Evolutionary conservation across 2,329 filamentous ascomycete genomes (phyloP), one percentile per base, ranked within the genome.

Genomic region (Fusarium phyllophilum): DNA sequence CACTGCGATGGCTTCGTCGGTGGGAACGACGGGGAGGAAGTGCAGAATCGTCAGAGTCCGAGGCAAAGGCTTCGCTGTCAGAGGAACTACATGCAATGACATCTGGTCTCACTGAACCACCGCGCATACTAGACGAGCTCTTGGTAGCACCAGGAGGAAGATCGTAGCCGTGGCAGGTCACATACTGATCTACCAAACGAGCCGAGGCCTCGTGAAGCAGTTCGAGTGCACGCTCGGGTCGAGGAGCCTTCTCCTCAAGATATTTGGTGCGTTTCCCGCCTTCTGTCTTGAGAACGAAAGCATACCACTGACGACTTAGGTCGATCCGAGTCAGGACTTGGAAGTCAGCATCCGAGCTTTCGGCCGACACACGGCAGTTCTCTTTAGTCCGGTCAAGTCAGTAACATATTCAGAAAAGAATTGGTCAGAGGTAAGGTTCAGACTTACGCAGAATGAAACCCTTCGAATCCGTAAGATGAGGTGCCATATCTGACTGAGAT

Each of bases 141-240:
- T 66, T 71, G 55, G 56, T 65, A 42, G 69, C 45, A 33, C 63
- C 61, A 14, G 75, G 73, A 29, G 71, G 65, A 18, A 75, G 69
- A 31, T 72, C 78, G 56, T 81, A 84, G 52, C 83, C 83, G 52
- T 82, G 79, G 31, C 75, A 75, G n/a, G 66, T 45, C 60, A 83
- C 78, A 72, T 71, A 73, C 49, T 70, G 68, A 64, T 79, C 70
- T 46, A 83, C 80, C n/a, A 80, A 81, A 46, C 82, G 81, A n/a
- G 83, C 83, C 15, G 83, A 83, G 67, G 80, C 82, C 51, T 74
- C 66, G 66, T 84, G 81, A n/a, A 85, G 81, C 22, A 77, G 66
- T 57, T 82, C 79, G 11, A 85, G 73, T 15, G 83, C 83, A 8
- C 79, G 78, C 29, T 78, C 62, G 13, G 79, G 64, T 22, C 80